phyloP scores from a whole-genome alignment of 306 rosid species.

The Prosopis cineraria region DNA sequence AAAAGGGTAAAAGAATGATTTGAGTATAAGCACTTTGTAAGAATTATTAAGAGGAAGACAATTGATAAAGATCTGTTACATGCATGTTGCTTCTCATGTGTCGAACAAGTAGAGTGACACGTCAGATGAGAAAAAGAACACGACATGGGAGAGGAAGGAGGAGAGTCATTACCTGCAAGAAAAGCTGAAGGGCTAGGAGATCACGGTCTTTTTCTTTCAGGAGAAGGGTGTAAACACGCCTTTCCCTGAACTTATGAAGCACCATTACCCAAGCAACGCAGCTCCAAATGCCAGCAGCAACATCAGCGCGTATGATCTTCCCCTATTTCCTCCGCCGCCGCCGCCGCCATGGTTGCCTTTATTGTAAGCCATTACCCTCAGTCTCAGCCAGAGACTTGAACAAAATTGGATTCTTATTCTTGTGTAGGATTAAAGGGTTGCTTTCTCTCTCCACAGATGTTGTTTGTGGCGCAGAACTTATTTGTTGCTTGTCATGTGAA shows the following conservation, averaged over 20 bases:
- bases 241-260: constrained; percentile 80
- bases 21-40: neutral
- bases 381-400: neutral
- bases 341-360: constrained; percentile 47
- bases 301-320: constrained; percentile 55
- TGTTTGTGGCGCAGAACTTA: neutral
- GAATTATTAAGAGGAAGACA: neutral
- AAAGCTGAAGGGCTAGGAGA: constrained; percentile 63
- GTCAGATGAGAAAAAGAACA: constrained; percentile 22
- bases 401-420: neutral
- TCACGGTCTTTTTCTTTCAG: constrained; percentile 62
- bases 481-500: constrained; percentile 78
- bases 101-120: constrained; percentile 27
- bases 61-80: neutral
- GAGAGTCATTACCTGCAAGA: constrained; percentile 56
- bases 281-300: constrained; percentile 70
- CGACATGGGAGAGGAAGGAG: constrained; percentile 25
- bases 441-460: neutral
- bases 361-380: constrained; percentile 41
- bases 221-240: constrained; percentile 71
- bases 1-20: neutral
- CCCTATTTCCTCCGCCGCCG: constrained; percentile 49
- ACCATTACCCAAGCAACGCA: constrained; percentile 82
- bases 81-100: constrained; percentile 42
- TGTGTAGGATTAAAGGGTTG: neutral